Evolutionary conservation across 2,329 filamentous ascomycete genomes (phyloP).

Genomic region (Cadophora sp.): DNA sequence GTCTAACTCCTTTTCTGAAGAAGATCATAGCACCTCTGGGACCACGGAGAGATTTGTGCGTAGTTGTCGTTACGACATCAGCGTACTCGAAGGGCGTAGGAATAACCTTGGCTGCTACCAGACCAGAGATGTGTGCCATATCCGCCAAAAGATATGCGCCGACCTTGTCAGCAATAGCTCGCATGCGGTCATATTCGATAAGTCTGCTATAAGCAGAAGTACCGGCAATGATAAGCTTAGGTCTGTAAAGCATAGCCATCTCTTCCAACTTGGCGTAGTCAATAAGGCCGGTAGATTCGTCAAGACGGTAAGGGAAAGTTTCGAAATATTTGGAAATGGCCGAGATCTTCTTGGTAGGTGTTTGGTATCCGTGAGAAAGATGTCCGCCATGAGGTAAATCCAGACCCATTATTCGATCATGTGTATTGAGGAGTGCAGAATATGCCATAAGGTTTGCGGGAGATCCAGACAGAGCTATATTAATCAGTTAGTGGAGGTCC

Average conservation of each 20-base stretch:
- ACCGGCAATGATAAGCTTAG: slow-evolving; percentile 94
- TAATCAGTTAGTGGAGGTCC: slow-evolving; percentile 31
- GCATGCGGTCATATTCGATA: slow-evolving; percentile 94
- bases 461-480: slow-evolving; percentile 54
- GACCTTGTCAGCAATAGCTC: slow-evolving; percentile 87
- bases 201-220: slow-evolving; percentile 95
- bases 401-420: slow-evolving; percentile 96
- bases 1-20: slow-evolving; percentile 90
- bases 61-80: slow-evolving; percentile 97
- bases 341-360: slow-evolving; percentile 93
- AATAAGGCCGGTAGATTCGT: slow-evolving; percentile 90
- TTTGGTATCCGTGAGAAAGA: slow-evolving; percentile 96
- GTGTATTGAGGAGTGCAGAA: slow-evolving; percentile 88
- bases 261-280: slow-evolving; percentile 94
- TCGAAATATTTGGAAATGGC: slow-evolving; percentile 99
- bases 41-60: slow-evolving; percentile 95
- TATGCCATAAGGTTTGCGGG: slow-evolving; percentile 84
- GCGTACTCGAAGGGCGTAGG: slow-evolving; percentile 88
- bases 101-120: slow-evolving; percentile 90
- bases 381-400: slow-evolving; percentile 97
- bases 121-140: slow-evolving; percentile 96
- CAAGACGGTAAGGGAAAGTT: slow-evolving; percentile 91
- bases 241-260: slow-evolving; percentile 85
- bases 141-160: slow-evolving; percentile 93
- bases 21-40: slow-evolving; percentile 98